These are phyloP conservation scores for Dissophora ornata DNA, from an alignment of 192 early-diverging fungal species.

Conservation along the genomic window DNA sequence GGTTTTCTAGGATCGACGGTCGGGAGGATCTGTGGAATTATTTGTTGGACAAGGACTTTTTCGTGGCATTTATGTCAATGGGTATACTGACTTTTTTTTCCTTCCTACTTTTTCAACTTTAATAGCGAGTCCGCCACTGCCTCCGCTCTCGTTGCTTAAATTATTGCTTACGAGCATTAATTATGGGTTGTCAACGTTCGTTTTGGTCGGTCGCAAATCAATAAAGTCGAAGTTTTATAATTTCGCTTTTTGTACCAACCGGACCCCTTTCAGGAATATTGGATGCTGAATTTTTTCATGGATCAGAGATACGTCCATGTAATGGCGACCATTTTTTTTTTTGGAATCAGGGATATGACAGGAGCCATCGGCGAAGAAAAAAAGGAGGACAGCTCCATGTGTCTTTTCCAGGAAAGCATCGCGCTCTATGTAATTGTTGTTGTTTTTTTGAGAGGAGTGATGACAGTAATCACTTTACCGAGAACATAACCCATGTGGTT, in stretches of 20 bases:
- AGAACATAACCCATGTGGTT: slow-evolving; percentile 45
- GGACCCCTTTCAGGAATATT: too few relatives aligned
- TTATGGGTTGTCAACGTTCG: slow-evolving; percentile 3
- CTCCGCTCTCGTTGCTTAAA: slow-evolving; percentile 85
- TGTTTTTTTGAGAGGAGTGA: slow-evolving; percentile 36
- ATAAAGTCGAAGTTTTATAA: slow-evolving; percentile 31
- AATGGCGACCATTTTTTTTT: too few relatives aligned
- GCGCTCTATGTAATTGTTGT: background rate
- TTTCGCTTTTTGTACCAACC: background rate
- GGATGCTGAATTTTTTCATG: too few relatives aligned
- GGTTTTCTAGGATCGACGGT: background rate
- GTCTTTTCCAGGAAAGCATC: background rate
- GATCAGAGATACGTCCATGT: too few relatives aligned
- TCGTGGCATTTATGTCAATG: too few relatives aligned
- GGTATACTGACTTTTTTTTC: slow-evolving; percentile 10
- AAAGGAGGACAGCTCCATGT: too few relatives aligned
- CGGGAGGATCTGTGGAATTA: background rate
- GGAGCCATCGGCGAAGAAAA: too few relatives aligned
- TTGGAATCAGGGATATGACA: too few relatives aligned
- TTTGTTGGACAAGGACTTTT: too few relatives aligned
- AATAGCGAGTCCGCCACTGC: slow-evolving; percentile 85
- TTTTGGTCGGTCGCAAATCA: slow-evolving; percentile 39
- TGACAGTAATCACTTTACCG: slow-evolving; percentile 38
- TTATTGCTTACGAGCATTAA: slow-evolving; percentile 22
- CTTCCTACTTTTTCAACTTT: slow-evolving; percentile 13